phyloP scores from a whole-genome alignment of 2,329 filamentous ascomycete species.

The Claviceps sorghi region DNA sequence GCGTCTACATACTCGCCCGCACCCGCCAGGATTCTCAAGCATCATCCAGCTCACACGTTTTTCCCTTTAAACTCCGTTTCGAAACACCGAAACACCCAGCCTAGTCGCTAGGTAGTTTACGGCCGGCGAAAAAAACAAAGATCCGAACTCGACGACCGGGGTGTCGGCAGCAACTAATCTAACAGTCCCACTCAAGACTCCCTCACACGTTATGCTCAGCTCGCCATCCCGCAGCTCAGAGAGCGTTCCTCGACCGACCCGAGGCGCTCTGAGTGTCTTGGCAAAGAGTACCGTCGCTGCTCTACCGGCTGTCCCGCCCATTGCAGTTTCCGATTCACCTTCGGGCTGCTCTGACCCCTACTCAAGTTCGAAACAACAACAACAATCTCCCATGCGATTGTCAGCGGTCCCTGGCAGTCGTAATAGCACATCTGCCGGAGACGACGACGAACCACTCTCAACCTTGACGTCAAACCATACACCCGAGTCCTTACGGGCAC shows the following conservation, averaged over 20 bases:
- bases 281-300: not conserved
- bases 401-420: not conserved
- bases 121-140: not conserved
- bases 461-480: constrained; percentile 13
- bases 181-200: constrained; percentile 7
- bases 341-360: not conserved
- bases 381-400: not conserved
- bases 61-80: not conserved
- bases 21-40: not conserved
- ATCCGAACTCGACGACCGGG: constrained; percentile 1
- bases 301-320: not conserved
- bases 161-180: constrained; percentile 4
- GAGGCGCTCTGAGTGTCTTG: not conserved
- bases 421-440: not conserved
- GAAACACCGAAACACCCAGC: not conserved
- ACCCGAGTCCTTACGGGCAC: not conserved
- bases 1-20: too few species aligned
- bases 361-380: constrained; percentile 1
- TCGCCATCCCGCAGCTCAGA: constrained; percentile 3
- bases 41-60: not conserved
- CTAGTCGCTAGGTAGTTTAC: not conserved
- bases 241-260: not conserved
- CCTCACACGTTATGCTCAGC: constrained; percentile 13
- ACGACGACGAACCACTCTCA: not conserved
- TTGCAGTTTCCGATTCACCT: not conserved